Evolutionary conservation across 1,284 basidiomycete genomes (phyloP).

Genomic region (Tremellales sp.): DNA sequence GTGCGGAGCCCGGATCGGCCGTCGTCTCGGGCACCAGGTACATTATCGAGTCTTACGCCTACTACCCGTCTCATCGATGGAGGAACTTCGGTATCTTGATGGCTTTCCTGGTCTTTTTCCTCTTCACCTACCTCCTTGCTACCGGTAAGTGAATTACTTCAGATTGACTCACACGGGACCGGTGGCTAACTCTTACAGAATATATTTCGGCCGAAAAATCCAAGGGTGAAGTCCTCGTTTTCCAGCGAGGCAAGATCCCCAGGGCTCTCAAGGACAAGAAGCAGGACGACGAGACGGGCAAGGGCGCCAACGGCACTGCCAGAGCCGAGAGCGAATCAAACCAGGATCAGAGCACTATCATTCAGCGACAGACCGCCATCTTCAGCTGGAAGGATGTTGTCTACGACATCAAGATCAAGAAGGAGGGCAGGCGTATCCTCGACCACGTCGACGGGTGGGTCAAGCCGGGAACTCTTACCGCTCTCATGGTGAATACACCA

Average conservation of each 20-base stretch:
- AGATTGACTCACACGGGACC: background rate
- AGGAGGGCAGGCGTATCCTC: slow-evolving; percentile 61
- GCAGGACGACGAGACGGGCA: slow-evolving; percentile 24
- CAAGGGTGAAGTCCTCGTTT: slow-evolving; percentile 55
- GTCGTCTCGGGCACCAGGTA: slow-evolving; percentile 55
- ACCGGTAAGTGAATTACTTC: slow-evolving; percentile 40
- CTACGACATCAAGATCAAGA: slow-evolving; percentile 61
- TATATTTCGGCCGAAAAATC: slow-evolving; percentile 50
- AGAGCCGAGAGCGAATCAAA: slow-evolving; percentile 13
- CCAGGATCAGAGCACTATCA: slow-evolving; percentile 21
- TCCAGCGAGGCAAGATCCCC: slow-evolving; percentile 49
- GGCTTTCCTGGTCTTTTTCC: slow-evolving; percentile 55
- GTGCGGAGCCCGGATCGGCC: slow-evolving; percentile 43
- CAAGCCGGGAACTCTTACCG: slow-evolving; percentile 72
- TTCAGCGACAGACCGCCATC: slow-evolving; percentile 47
- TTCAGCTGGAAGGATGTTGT: slow-evolving; percentile 51
- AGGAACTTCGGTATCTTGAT: slow-evolving; percentile 59
- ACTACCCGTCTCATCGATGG: slow-evolving; percentile 63
- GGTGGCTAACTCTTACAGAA: slow-evolving; percentile 31
- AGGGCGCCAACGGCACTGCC: slow-evolving; percentile 6
- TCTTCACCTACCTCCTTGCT: slow-evolving; percentile 54
- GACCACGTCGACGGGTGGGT: slow-evolving; percentile 80
- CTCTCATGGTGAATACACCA: slow-evolving; percentile 39
- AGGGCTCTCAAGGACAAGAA: slow-evolving; percentile 21
- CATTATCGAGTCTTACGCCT: slow-evolving; percentile 60